Conservation (phyloP, 768 basidiomycete species). For the Cubamyces lactineus region DNA sequence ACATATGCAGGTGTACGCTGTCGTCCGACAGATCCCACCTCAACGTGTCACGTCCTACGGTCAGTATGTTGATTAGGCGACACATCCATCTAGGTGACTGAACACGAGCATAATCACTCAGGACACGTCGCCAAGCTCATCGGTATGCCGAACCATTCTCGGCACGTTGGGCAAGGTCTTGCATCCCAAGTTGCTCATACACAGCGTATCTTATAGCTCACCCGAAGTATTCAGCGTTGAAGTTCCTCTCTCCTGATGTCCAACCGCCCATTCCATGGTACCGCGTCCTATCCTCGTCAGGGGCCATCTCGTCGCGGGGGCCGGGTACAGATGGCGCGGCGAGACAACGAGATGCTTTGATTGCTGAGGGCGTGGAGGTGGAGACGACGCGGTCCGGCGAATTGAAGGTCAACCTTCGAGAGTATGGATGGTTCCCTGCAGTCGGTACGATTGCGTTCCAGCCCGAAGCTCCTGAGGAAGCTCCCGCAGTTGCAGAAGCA, state of each 20-base stretch:
- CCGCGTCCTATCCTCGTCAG: conserved; percentile 71
- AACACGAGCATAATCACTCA: conserved; percentile 32
- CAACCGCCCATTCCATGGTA: conserved; percentile 81
- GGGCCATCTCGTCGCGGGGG: conserved; percentile 79
- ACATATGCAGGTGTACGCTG: conserved; percentile 65
- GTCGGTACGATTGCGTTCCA: conserved; percentile 22
- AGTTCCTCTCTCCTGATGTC: conserved; percentile 62
- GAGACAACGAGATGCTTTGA: conserved; percentile 73
- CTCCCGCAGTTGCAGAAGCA: neutral
- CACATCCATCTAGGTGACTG: conserved; percentile 10
- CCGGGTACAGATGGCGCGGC: conserved; percentile 82
- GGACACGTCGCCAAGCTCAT: conserved; percentile 81
- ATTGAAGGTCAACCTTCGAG: conserved; percentile 56
- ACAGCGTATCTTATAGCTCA: too few species aligned
- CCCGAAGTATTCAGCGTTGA: conserved; percentile 57
- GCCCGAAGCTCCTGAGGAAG: neutral
- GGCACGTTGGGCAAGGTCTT: conserved; percentile 83
- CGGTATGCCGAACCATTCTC: conserved; percentile 77
- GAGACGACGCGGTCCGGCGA: conserved; percentile 56
- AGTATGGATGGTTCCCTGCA: conserved; percentile 72
- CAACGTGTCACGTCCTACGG: conserved; percentile 79
- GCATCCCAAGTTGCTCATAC: neutral
- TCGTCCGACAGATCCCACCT: conserved; percentile 69
- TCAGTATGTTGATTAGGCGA: conserved; percentile 27
- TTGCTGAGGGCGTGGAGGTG: conserved; percentile 84